Evolutionary conservation across 2,329 filamentous ascomycete genomes (phyloP).

Genomic region (Cladosporium austrohemisphaericum): DNA sequence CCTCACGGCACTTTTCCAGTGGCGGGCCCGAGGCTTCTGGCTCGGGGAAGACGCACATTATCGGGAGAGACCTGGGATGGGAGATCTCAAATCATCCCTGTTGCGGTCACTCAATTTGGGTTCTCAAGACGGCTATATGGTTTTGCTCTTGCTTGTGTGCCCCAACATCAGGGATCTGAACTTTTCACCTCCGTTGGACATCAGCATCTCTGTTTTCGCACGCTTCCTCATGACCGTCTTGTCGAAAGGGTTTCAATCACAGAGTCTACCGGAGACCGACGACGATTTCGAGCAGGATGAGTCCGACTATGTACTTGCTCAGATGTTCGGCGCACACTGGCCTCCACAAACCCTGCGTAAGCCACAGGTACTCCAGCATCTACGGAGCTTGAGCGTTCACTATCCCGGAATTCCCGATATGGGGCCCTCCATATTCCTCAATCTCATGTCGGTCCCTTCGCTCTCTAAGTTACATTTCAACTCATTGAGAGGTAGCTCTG

Average conservation of each 20-base stretch:
- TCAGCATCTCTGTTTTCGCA: neutral
- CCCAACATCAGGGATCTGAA: slow-evolving; percentile 1
- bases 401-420: no score
- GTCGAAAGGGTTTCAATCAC: neutral
- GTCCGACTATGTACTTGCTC: neutral
- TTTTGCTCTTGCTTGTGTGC: slow-evolving; percentile 4
- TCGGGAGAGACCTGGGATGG: no score
- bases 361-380: no score
- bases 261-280: neutral
- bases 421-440: no score
- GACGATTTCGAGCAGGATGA: slow-evolving; percentile 2
- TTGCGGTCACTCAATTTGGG: neutral
- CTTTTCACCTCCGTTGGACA: neutral
- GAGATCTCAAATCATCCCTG: neutral
- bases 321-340: slow-evolving; percentile 5
- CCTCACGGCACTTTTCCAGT: neutral
- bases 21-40: slow-evolving; percentile 4
- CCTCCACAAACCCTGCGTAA: neutral
- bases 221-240: neutral
- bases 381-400: no score
- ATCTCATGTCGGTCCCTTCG: no score
- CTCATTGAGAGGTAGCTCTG: no score
- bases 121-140: neutral
- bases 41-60: neutral
- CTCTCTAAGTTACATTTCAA: no score